phyloP scores from a whole-genome alignment of 805 yeast species.

The Kregervanrija delftensis region DNA sequence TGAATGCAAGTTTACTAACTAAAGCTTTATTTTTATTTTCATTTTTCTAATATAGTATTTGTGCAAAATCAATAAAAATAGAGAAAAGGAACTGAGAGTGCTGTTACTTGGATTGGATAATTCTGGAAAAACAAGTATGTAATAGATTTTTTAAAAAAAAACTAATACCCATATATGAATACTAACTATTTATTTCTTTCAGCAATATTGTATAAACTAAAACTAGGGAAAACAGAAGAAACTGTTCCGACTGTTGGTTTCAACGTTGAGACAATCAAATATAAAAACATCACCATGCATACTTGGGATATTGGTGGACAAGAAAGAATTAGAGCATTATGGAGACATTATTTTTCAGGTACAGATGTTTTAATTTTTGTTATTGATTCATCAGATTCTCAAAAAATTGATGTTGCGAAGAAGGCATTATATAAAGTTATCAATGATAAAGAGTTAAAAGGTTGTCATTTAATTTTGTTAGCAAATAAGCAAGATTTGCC shows the following conservation, averaged over 20 bases:
- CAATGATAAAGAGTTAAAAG: constrained; percentile 75
- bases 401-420: constrained; percentile 70
- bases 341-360: constrained; percentile 95
- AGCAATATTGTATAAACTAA: constrained; percentile 76
- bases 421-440: constrained; percentile 72
- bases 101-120: constrained; percentile 90
- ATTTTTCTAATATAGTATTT: background rate
- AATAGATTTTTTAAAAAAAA: background rate
- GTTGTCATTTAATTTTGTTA: constrained; percentile 72
- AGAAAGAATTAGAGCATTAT: constrained; percentile 81
- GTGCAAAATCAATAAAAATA: constrained; percentile 4
- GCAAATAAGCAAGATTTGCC: constrained; percentile 85
- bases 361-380: constrained; percentile 89
- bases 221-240: constrained; percentile 64
- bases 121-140: constrained; percentile 76
- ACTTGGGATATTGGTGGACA: constrained; percentile 95
- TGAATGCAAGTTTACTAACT: background rate
- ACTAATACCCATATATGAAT: background rate
- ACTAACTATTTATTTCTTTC: constrained; percentile 1
- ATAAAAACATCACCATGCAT: constrained; percentile 42
- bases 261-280: constrained; percentile 63
- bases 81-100: constrained; percentile 38
- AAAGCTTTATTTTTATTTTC: background rate
- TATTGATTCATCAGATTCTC: constrained; percentile 72
- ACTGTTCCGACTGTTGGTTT: constrained; percentile 94